Evolutionary conservation across 2,329 filamentous ascomycete genomes (phyloP), one percentile per base, ranked within the genome.

Genomic region (Aspergillus vadensis): DNA sequence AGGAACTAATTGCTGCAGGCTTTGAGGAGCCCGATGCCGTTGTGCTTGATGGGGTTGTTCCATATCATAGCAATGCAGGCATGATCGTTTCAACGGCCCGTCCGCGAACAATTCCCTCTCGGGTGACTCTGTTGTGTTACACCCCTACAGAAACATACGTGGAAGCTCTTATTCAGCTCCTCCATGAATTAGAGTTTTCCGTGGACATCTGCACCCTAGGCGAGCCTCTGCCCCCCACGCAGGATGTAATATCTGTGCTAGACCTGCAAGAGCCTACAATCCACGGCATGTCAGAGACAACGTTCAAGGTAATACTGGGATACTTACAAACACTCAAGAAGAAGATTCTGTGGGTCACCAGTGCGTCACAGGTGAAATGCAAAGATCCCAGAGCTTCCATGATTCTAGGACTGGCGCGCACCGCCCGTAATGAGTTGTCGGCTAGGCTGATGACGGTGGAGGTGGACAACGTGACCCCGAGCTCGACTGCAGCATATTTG

Each of bases 371-470:
- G 25, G 32, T 60, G 4, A 10, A 8, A 15, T 57, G 57, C 15
- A 30, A 44, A 5, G 43, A 64, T 47, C 60, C 63, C 5, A 30
- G 66, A 67, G 62, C 75, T 72, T 58, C 69, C 62, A 32, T 63
- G 8, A 41, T 54, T 0, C 47, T 58, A 8, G 63, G 63, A 0
- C 23, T 60, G 3, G n/a, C 61, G 2, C 50, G 63, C 5, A 52
- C 44, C 4, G 17, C 51, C n/a, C 32, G 55, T 15, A 41, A 43
- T 8, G 38, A 57, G 15, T 25, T 19, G 55, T n/a, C 4, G n/a
- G 5, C 38, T 14, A 10, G 55, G 63, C 12, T 63, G 66, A 70
- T 21, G 6, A 68, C 69, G 50, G 63, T 74, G 10, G 66, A 72
- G 7, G 70, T 73, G 10, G 58, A 69, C 7, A 27, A 53, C 19